Base-by-base conservation (phyloP, 441 rosid species). In the Breynia disticha region DNA sequence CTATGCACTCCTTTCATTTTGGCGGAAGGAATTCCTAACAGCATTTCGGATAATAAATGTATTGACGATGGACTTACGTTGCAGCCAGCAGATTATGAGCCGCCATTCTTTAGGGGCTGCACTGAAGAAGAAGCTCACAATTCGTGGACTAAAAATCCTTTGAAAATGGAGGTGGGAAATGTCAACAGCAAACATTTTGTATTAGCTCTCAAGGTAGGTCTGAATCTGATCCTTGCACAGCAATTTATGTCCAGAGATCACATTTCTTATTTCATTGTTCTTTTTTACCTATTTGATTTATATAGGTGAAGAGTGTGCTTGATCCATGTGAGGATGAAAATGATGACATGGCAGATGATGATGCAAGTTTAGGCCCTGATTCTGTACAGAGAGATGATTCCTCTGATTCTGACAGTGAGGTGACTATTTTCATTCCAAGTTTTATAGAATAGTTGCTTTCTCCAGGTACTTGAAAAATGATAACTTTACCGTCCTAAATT, bases 181-280 rank as follows among this genome's bases (percentile, higher is more conserved):
- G 99, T 94, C 62, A 85, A 90, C 74, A 90, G 95, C 91, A 90
- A 82, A 67, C 97, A 94, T 76, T 80, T 85, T 63, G 83, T 87
- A 45, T 74, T 87, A 67, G 81, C 90, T 48, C 80, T 90, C 22
- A 91, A 83, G 90, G 95, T 78, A 69, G 60, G 56, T 13, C 54
- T 60, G 16, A 52, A 56, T 35, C 52, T 37, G 32, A 24, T 44
- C 11, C n/a, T 51, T 22, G 15, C 16, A 22, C 2, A 17, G n/a
- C 54, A 22, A 11, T 18, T 4, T 4, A 9, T 18, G 0, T 16
- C 22, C 1, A 17, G 51, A 17, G 3, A 15, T 4, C 19, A 12
- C 17, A 28, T n/a, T 38, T 42, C 20, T 15, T 11, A 38, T n/a
- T 13, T 21, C 19, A 46, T 47, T 35, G 14, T 52, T 13, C 35